These are phyloP conservation scores for Ziziphus jujuba DNA, from an alignment of 306 rosid genomes.

Conservation along the genomic window DNA sequence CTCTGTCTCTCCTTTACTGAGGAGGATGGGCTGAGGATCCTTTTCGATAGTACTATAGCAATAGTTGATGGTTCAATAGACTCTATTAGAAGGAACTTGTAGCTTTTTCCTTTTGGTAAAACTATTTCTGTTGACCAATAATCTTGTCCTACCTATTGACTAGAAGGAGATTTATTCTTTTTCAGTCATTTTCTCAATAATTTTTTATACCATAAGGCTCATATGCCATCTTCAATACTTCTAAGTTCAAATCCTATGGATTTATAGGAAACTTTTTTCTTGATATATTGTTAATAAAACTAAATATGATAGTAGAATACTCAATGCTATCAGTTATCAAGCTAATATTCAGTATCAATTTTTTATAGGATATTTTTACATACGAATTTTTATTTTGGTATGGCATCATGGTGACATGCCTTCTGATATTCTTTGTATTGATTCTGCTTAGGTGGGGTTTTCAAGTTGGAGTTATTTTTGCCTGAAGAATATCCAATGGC, in stretches of 20 bases:
- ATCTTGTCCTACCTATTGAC: background rate
- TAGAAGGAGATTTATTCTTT: background rate
- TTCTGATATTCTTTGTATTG: background rate
- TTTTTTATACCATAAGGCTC: background rate
- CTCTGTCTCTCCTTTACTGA: background rate
- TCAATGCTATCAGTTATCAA: background rate
- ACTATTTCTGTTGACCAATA: background rate
- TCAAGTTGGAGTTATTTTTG: slow-evolving; percentile 41
- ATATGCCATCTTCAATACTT: background rate
- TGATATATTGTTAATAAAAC: background rate
- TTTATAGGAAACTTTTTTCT: background rate
- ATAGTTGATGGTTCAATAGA: background rate
- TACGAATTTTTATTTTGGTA: background rate
- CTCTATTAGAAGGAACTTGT: background rate
- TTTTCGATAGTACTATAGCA: background rate
- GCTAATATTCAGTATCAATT: background rate
- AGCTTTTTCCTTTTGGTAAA: background rate
- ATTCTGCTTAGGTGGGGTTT: slow-evolving; percentile 34
- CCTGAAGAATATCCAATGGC: slow-evolving; percentile 50
- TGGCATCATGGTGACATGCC: slow-evolving; percentile 6
- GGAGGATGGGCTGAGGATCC: background rate
- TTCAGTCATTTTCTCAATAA: background rate
- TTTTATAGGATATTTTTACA: background rate
- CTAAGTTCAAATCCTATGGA: background rate
- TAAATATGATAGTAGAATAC: background rate